Percentiles rank a stretch among this genome's conserved stretches.
phyloP scores from a whole-genome alignment of 768 basidiomycete species.

The Zangia roseola region DNA sequence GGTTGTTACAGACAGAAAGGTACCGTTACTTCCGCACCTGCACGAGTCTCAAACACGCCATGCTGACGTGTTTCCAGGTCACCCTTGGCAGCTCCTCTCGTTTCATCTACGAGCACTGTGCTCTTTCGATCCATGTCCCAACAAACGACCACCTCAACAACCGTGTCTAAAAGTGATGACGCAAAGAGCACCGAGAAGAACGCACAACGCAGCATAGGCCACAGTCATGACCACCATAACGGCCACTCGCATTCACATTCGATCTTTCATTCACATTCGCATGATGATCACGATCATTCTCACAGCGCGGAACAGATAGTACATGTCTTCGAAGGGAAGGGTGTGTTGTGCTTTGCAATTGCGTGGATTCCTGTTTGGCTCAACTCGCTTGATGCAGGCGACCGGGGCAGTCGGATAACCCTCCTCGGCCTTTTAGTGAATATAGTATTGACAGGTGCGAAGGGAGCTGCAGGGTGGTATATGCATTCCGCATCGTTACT shows the following conservation, averaged over 20 bases:
- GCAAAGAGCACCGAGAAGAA: conserved; percentile 25
- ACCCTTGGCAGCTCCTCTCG: neutral
- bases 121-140: conserved; percentile 20
- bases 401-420: conserved; percentile 81
- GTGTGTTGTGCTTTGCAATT: conserved; percentile 38
- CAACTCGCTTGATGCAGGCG: conserved; percentile 44
- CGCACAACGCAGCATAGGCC: conserved; percentile 9
- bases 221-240: conserved; percentile 31
- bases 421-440: conserved; percentile 83
- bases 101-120: neutral
- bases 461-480: conserved; percentile 86
- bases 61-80: conserved; percentile 18
- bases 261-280: conserved; percentile 67
- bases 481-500: conserved; percentile 89
- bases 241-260: conserved; percentile 58
- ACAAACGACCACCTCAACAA: conserved; percentile 18
- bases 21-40: neutral
- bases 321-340: conserved; percentile 62
- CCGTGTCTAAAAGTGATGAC: conserved; percentile 18
- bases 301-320: conserved; percentile 69
- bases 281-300: conserved; percentile 54
- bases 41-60: conserved; percentile 4
- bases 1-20: conserved; percentile 13
- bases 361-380: neutral
- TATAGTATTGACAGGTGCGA: conserved; percentile 74